Conservation (phyloP, 208 protist genomes). For the Trypanosoma congolense region DNA sequence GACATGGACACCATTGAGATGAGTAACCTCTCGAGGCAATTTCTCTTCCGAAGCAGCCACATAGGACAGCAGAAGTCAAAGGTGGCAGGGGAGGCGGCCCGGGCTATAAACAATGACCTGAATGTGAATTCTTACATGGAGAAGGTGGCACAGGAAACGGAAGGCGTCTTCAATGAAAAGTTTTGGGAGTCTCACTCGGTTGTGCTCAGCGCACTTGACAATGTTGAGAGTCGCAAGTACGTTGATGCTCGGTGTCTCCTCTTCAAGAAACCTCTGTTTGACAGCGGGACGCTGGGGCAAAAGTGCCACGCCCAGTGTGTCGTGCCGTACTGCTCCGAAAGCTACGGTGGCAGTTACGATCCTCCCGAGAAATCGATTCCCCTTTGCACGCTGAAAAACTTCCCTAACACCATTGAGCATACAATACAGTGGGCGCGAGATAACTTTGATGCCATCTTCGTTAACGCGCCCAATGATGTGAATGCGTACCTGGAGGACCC, state of each 20-base stretch:
- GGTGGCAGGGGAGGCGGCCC: slow-evolving; percentile 87
- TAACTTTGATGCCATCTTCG: slow-evolving; percentile 87
- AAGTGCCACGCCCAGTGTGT: slow-evolving; percentile 98
- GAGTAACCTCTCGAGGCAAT: slow-evolving; percentile 99
- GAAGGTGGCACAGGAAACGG: slow-evolving; percentile 95
- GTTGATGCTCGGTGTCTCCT: slow-evolving; percentile 95
- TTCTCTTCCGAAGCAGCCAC: slow-evolving; percentile 97
- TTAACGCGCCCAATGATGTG: slow-evolving; percentile 62
- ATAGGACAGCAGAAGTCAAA: slow-evolving; percentile 94
- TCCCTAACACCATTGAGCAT: slow-evolving; percentile 99
- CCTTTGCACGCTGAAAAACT: slow-evolving; percentile 99
- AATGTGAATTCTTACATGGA: slow-evolving; percentile 70
- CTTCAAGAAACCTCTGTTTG: slow-evolving; percentile 96
- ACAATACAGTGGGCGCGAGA: slow-evolving; percentile 96
- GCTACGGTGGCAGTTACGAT: slow-evolving; percentile 96
- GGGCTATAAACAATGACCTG: slow-evolving; percentile 93
- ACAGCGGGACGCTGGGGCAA: slow-evolving; percentile 98
- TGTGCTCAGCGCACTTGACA: slow-evolving; percentile 99
- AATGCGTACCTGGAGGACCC: slow-evolving; percentile 84
- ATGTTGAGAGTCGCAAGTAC: slow-evolving; percentile 95
- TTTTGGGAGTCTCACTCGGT: slow-evolving; percentile 94
- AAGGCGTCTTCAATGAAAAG: slow-evolving; percentile 92
- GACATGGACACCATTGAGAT: slow-evolving; percentile 99
- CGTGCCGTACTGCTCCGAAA: slow-evolving; percentile 97
- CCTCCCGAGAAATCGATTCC: slow-evolving; percentile 98